These are phyloP conservation scores for Emergomyces pasteurianus DNA, from an alignment of 2,329 filamentous ascomycete genomes.

Conservation along the genomic window DNA sequence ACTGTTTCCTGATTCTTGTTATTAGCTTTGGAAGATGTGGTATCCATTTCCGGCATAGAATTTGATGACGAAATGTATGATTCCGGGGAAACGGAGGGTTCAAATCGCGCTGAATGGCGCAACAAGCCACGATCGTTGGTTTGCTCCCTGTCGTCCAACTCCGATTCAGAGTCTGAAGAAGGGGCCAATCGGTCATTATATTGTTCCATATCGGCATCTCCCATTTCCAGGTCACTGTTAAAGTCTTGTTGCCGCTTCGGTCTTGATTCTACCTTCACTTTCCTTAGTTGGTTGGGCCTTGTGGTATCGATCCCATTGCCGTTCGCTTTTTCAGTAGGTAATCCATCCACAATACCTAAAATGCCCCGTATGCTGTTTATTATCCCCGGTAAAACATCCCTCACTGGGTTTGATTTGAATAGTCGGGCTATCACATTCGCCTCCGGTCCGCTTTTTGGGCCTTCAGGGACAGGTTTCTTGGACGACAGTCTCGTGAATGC, in stretches of 20 bases:
- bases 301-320: constrained; percentile 5
- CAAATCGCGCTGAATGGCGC: constrained; percentile 13
- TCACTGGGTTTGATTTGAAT: constrained; percentile 49
- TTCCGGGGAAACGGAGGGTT: constrained; percentile 22
- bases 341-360: constrained; percentile 23
- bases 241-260: not conserved
- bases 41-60: constrained; percentile 18
- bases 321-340: constrained; percentile 6
- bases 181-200: constrained; percentile 26
- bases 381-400: constrained; percentile 40
- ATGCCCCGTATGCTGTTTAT: constrained; percentile 29
- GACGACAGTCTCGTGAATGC: constrained; percentile 33
- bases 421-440: constrained; percentile 48
- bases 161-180: constrained; percentile 11
- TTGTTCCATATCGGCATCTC: constrained; percentile 19
- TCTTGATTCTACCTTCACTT: constrained; percentile 5
- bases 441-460: constrained; percentile 30
- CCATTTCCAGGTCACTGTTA: constrained; percentile 6
- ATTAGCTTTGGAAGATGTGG: constrained; percentile 14
- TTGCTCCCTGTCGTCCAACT: constrained; percentile 12
- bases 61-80: constrained; percentile 19
- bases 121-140: constrained; percentile 15
- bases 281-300: not conserved
- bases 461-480: constrained; percentile 26
- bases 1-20: constrained; percentile 31